These are phyloP conservation scores for Pythium diclinum DNA, from an alignment of 352 stramenopile genomes.

Conservation along the genomic window DNA sequence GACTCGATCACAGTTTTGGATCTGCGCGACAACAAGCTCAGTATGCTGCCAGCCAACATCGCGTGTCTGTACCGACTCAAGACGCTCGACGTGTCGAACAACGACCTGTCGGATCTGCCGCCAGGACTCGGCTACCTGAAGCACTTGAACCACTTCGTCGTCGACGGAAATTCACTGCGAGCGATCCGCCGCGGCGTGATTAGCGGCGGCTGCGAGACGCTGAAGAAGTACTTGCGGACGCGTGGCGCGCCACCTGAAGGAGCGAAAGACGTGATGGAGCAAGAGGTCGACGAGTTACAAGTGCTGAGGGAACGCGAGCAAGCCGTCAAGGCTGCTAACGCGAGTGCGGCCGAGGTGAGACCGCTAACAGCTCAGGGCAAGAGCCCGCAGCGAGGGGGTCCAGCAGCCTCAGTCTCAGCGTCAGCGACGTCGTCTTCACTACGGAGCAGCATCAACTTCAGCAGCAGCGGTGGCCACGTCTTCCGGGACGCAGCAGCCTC, in stretches of 20 bases:
- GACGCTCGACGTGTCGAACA: conserved; percentile 80
- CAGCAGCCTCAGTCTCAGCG: neutral
- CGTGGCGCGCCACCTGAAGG: conserved; percentile 52
- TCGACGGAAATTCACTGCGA: conserved; percentile 75
- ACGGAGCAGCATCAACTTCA: conserved; percentile 20
- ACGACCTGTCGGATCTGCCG: conserved; percentile 72
- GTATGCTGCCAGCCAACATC: conserved; percentile 44
- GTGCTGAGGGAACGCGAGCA: conserved; percentile 26
- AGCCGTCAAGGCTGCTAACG: conserved; percentile 14
- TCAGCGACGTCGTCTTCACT: neutral
- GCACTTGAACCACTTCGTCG: conserved; percentile 68
- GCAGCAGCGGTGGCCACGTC: conserved; percentile 25
- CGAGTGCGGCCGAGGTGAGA: neutral
- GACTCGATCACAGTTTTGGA: conserved; percentile 75
- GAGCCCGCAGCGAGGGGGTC: neutral
- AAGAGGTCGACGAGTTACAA: conserved; percentile 66
- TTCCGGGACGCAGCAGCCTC: conserved; percentile 63
- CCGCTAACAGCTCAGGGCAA: neutral
- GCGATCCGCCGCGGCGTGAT: conserved; percentile 64
- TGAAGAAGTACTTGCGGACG: conserved; percentile 85
- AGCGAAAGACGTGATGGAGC: conserved; percentile 53
- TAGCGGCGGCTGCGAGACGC: conserved; percentile 58
- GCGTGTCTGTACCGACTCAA: conserved; percentile 66
- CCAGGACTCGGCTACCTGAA: conserved; percentile 77
- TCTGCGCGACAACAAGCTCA: conserved; percentile 80